Evolutionary conservation across 2,329 filamentous ascomycete genomes (phyloP).

Genomic region (Esteya vermicola): DNA sequence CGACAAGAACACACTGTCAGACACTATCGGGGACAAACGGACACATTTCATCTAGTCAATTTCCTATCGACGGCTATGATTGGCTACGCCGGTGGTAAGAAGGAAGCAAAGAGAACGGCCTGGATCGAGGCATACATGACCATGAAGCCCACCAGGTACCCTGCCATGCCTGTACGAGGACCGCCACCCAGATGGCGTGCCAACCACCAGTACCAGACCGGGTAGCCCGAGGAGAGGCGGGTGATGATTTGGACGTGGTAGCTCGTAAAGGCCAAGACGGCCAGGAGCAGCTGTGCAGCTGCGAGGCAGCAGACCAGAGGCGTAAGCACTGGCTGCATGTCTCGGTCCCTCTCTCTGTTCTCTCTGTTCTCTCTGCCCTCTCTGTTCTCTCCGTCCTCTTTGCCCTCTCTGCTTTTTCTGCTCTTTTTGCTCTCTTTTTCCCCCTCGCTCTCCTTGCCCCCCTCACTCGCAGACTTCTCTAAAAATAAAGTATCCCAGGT

Average conservation of each 20-base stretch:
- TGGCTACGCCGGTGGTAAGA: conserved; percentile 69
- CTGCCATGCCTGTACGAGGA: conserved; percentile 7
- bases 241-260: conserved; percentile 95
- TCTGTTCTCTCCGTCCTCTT: neutral
- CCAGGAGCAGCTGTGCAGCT: conserved; percentile 57
- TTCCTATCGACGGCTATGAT: neutral
- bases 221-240: conserved; percentile 74
- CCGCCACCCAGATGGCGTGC: conserved; percentile 26
- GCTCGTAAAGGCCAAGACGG: conserved; percentile 55
- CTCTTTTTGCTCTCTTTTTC: no score
- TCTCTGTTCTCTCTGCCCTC: neutral
- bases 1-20: no score
- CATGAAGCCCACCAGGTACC: conserved; percentile 47
- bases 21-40: no score
- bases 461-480: no score
- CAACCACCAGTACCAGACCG: conserved; percentile 78
- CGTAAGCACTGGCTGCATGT: conserved; percentile 9
- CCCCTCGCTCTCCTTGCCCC: no score
- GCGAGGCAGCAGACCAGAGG: conserved; percentile 44
- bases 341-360: neutral
- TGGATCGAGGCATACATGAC: conserved; percentile 75
- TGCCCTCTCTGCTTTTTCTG: no score
- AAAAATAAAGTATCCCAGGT: conserved; percentile 27
- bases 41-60: no score
- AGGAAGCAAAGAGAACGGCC: conserved; percentile 71